A percentile compares a stretch with the other conserved stretches of the same genome.
Conservation (phyloP, 352 stramenopile genomes). For the Aphanomyces stellatus region DNA sequence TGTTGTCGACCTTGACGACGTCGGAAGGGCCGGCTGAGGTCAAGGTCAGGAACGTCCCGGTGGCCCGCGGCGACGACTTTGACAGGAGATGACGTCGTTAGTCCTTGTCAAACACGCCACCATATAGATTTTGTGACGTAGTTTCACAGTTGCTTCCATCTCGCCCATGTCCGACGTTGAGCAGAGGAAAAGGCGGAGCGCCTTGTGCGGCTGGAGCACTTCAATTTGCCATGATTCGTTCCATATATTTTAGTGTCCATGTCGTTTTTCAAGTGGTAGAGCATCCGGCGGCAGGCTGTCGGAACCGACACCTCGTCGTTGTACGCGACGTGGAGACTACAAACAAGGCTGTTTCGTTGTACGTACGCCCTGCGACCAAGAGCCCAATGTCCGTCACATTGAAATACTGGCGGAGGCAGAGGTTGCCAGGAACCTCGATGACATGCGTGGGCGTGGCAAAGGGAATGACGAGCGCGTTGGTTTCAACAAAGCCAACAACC, state of each 20-base stretch:
- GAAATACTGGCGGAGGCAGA: not conserved
- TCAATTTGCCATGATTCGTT: constrained; percentile 7
- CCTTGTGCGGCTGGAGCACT: not conserved
- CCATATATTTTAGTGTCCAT: constrained; percentile 4
- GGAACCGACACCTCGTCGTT: not conserved
- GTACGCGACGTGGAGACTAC: not conserved
- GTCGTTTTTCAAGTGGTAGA: constrained; percentile 15
- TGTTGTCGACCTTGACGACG: not conserved
- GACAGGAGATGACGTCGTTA: not conserved
- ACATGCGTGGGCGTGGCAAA: not conserved
- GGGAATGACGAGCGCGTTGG: not conserved
- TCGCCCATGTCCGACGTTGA: not conserved
- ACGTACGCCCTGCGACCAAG: not conserved
- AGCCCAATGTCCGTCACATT: not conserved
- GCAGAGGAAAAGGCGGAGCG: not conserved
- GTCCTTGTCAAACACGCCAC: not conserved
- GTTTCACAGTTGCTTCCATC: not conserved
- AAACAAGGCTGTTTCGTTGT: not conserved
- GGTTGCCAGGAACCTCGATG: not conserved
- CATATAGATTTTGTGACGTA: not conserved
- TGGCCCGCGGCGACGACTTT: not conserved
- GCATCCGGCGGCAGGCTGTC: not conserved
- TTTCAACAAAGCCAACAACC: constrained; percentile 2
- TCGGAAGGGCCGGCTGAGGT: not conserved
- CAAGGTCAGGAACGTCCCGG: not conserved